Conservation (phyloP, 257 asterid species). For the Solanum tacnaense region DNA sequence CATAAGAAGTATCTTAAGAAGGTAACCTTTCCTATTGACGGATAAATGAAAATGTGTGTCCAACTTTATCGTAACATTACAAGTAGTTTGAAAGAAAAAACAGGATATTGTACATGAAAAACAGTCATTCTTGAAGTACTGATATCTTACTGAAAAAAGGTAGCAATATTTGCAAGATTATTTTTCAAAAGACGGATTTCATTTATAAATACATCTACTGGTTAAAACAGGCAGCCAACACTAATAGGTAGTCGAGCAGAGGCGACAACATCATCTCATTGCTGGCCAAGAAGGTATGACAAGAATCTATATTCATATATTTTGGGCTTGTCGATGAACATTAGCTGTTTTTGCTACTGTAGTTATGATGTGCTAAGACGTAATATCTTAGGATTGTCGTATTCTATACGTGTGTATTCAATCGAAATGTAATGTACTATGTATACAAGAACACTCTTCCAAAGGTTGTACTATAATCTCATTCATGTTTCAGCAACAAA, state of each 20-base stretch:
- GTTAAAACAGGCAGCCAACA: not conserved
- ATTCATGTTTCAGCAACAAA: not conserved
- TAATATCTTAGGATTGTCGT: not conserved
- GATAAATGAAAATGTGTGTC: not conserved
- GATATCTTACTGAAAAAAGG: not conserved
- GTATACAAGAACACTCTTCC: not conserved
- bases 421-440: not conserved
- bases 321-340: not conserved
- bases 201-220: not conserved
- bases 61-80: not conserved
- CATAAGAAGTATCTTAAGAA: conserved; percentile 75
- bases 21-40: conserved; percentile 20
- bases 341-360: not conserved
- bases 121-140: not conserved
- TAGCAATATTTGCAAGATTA: not conserved
- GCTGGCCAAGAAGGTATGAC: not conserved
- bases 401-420: not conserved
- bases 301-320: not conserved
- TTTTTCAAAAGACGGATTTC: not conserved
- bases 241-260: not conserved
- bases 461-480: not conserved
- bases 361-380: not conserved
- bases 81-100: not conserved
- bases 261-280: not conserved
- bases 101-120: not conserved